A percentile compares a stretch with the other conserved stretches of the same genome.
phyloP scores from a whole-genome alignment of 2,329 filamentous ascomycete genomes.

The Aspergillus fumigatiaffinis region DNA sequence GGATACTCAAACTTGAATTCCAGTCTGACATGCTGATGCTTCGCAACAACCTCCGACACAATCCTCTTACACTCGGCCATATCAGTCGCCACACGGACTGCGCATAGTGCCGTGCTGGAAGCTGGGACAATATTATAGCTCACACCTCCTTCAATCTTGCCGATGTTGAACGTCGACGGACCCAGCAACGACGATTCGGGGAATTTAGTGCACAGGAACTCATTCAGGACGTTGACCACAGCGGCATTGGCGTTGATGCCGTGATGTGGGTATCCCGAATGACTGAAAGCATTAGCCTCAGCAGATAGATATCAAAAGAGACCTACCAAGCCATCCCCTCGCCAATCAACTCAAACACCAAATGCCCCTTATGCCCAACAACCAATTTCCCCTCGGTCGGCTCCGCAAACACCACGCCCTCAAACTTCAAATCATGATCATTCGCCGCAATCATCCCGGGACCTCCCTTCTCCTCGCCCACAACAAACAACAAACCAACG shows the following conservation, averaged over 20 bases:
- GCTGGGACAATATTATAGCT: conserved; percentile 40
- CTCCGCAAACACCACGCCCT: conserved; percentile 52
- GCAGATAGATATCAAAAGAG: not conserved
- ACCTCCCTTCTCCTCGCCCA: conserved; percentile 54
- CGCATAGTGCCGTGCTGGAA: conserved; percentile 38
- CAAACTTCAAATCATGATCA: conserved; percentile 39
- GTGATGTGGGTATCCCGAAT: conserved; percentile 37
- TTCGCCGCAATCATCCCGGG: conserved; percentile 54
- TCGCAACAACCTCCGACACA: conserved; percentile 29
- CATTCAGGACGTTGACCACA: conserved; percentile 29
- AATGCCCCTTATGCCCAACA: conserved; percentile 51
- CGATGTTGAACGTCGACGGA: conserved; percentile 39
- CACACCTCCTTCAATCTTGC: conserved; percentile 37
- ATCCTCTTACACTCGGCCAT: conserved; percentile 31
- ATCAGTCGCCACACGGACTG: conserved; percentile 37
- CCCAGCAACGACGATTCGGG: conserved; percentile 38
- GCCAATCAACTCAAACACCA: conserved; percentile 29
- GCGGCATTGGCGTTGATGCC: conserved; percentile 31
- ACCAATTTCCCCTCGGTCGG: conserved; percentile 54
- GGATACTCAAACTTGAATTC: conserved; percentile 37
- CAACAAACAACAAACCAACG: conserved; percentile 60
- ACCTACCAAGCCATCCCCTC: conserved; percentile 19
- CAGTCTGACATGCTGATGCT: conserved; percentile 32
- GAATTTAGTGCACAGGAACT: conserved; percentile 19
- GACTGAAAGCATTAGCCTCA: conserved; percentile 17